Evolutionary conservation across 768 basidiomycete genomes (phyloP), one percentile per base, ranked within the genome.

Genomic region (Sporobolomyces roseus): DNA sequence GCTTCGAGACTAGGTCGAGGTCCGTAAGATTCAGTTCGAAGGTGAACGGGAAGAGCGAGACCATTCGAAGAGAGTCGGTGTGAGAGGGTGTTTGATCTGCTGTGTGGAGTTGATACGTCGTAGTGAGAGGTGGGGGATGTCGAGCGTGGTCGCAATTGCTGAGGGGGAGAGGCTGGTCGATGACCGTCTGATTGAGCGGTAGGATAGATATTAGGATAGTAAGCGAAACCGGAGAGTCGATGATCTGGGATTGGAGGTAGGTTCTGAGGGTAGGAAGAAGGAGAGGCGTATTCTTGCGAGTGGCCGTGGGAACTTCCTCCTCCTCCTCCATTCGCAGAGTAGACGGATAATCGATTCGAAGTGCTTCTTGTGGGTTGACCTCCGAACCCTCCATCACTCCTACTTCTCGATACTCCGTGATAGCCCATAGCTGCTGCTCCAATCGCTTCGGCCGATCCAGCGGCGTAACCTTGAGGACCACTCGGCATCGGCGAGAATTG

Each of bases 301-400:
- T 68, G 66, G 41, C 54, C 54, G 21, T 68, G 54, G 23, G 61
- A 68, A 30, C 38, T 45, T 27, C 38, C 45, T 46, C 45, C 38
- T 25, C 36, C 54, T 23, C 36, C 41, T 29, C 38, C 56, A 41
- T 45, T 41, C 19, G 29, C 61, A 16, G 66, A 68, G 27, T 62
- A 55, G n/a, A 36, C 48, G 23, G 66, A 68, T 3, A 63, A 2
- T 19, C 61, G 61, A n/a, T 62, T 68, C 61, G 66, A 68, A 19
- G 35, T 5, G 7, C 61, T 58, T n/a, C 58, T 35, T 7, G 30
- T 27, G 2, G 52, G 27, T 7, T 23, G 36, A 3, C 8, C 43
- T 21, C 13, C 21, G 10, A 35, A 45, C 3, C 55, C 55, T 56
- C 55, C 55, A 41, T 56, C 55, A 30, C 55, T 56, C 10, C 55